These are phyloP conservation scores for Phytopythium mirpurense DNA, from an alignment of 352 stramenopile genomes.

Conservation along the genomic window DNA sequence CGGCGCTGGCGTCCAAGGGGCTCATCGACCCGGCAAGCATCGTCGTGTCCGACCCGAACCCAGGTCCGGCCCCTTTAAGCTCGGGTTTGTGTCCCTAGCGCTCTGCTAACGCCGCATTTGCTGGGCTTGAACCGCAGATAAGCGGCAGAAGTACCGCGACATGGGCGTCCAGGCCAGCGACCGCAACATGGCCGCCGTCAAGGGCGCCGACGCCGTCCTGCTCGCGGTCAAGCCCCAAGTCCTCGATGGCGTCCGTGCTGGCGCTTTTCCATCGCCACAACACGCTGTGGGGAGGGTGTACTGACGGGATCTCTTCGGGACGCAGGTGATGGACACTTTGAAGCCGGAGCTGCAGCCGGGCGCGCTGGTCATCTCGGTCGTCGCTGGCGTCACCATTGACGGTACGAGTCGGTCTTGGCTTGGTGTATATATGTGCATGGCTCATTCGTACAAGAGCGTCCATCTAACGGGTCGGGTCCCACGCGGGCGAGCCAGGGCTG, in stretches of 20 bases:
- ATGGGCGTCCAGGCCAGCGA: slow-evolving; percentile 55
- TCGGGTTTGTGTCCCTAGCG: neutral
- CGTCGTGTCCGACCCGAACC: slow-evolving; percentile 78
- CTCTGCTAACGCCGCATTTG: neutral
- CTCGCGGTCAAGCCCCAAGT: slow-evolving; percentile 95
- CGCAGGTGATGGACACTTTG: slow-evolving; percentile 62
- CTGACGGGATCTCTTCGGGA: neutral
- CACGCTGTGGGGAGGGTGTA: too few species aligned
- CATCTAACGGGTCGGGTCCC: too few species aligned
- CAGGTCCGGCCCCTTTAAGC: slow-evolving; percentile 14
- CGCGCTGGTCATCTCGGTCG: slow-evolving; percentile 77
- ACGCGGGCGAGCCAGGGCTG: slow-evolving; percentile 28
- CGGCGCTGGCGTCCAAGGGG: slow-evolving; percentile 63
- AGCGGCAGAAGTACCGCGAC: slow-evolving; percentile 54
- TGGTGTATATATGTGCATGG: too few species aligned
- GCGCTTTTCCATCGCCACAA: neutral
- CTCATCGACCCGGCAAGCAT: slow-evolving; percentile 61
- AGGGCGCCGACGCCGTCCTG: slow-evolving; percentile 89
- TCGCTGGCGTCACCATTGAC: slow-evolving; percentile 80
- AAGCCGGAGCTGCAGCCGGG: slow-evolving; percentile 44
- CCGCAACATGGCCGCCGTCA: slow-evolving; percentile 52
- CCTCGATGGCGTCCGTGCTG: slow-evolving; percentile 57
- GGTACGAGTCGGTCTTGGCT: slow-evolving; percentile 13
- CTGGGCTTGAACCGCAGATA: slow-evolving; percentile 26
- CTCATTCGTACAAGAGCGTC: neutral